phyloP scores from a whole-genome alignment of 2,329 filamentous ascomycete species.

The Ascochyta rabiei region DNA sequence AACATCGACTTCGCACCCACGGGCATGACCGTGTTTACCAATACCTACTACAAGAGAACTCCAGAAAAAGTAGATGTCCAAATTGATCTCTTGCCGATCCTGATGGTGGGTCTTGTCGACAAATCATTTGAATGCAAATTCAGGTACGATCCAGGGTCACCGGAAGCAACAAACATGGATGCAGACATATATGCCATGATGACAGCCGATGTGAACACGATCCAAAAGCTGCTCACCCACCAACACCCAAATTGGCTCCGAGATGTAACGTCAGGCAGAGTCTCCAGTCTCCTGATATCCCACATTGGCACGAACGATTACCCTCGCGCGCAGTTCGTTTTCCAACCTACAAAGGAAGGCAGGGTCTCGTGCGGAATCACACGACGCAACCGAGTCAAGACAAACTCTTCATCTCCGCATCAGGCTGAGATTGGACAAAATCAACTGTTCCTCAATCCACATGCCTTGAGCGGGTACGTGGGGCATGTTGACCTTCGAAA shows the following conservation, averaged over 20 bases:
- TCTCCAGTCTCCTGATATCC: neutral
- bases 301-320: neutral
- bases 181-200: neutral
- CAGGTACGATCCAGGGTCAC: neutral
- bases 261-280: neutral
- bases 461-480: neutral
- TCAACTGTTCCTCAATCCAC: no score
- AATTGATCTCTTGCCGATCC: neutral
- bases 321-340: neutral
- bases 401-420: no score
- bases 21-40: conserved; percentile 2
- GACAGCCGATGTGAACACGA: neutral
- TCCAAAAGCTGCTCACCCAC: neutral
- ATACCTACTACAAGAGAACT: neutral
- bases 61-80: neutral
- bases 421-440: no score
- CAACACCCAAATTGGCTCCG: neutral
- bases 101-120: neutral
- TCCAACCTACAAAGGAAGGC: neutral
- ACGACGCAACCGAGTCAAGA: no score
- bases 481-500: neutral
- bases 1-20: neutral
- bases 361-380: neutral
- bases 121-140: neutral
- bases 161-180: neutral